Percentiles rank a stretch among this genome's conserved stretches.
phyloP scores from a whole-genome alignment of 306 rosid species.

The Ziziphus jujuba region DNA sequence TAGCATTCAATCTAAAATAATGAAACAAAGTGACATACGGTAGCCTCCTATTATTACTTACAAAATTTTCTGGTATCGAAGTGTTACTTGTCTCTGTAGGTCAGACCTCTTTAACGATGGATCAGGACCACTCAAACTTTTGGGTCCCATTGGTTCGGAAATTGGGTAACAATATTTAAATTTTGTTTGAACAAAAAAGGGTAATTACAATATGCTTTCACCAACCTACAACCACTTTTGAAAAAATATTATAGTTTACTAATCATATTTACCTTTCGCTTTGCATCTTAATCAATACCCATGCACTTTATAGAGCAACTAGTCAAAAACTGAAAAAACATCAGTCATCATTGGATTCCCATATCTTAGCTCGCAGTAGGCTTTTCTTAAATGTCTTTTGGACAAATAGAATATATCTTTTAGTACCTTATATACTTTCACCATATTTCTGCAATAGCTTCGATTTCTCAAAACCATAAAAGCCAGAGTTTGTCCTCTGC shows the following conservation, averaged over 20 bases:
- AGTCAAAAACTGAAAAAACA: conserved; percentile 54
- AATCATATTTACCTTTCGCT: conserved; percentile 52
- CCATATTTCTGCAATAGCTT: conserved; percentile 4
- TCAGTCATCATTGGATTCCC: conserved; percentile 39
- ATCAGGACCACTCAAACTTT: conserved; percentile 15
- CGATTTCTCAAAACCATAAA: conserved; percentile 10
- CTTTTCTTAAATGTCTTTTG: conserved; percentile 39
- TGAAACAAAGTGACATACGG: background rate
- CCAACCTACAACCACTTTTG: conserved; percentile 19
- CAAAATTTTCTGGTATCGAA: too few relatives aligned
- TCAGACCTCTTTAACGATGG: background rate
- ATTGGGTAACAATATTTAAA: conserved; percentile 20
- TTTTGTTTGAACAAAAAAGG: conserved; percentile 12
- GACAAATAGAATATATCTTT: conserved; percentile 24
- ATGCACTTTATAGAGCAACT: conserved; percentile 52
- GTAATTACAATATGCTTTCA: conserved; percentile 19
- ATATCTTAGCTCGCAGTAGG: conserved; percentile 25
- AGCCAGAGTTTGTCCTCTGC: conserved; percentile 11
- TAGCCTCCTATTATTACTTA: background rate
- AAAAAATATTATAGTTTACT: conserved; percentile 1
- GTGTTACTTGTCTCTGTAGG: background rate
- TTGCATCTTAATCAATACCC: conserved; percentile 65
- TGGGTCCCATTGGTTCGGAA: conserved; percentile 37
- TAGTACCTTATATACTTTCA: background rate
- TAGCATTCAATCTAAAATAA: background rate